Evolutionary conservation across 345 rosid genomes (phyloP).

Genomic region (Eucalyptus cloeziana): DNA sequence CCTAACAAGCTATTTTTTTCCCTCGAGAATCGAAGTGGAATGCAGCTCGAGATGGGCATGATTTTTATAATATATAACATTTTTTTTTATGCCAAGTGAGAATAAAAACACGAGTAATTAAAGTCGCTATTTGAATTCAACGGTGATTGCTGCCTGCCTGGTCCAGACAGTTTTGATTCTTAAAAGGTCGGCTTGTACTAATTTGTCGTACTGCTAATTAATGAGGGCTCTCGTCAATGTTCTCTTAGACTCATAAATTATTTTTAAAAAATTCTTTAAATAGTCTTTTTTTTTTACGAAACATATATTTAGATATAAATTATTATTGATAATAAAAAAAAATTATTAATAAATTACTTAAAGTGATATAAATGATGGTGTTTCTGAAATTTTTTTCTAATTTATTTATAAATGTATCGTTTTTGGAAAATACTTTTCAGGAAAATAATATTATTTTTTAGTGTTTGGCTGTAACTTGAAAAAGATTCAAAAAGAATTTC

Average conservation of each 20-base stretch:
- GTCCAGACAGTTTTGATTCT: background rate
- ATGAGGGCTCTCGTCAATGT: too few relatives aligned
- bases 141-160: background rate
- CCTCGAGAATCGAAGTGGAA: background rate
- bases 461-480: accelerated
- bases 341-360: too few relatives aligned
- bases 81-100: background rate
- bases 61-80: background rate
- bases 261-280: too few relatives aligned
- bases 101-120: background rate
- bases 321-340: too few relatives aligned
- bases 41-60: background rate
- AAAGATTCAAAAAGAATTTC: accelerated
- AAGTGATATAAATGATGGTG: accelerated
- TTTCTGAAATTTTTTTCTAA: too few relatives aligned
- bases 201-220: background rate
- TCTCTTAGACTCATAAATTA: too few relatives aligned
- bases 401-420: too few relatives aligned
- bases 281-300: too few relatives aligned
- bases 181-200: background rate
- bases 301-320: too few relatives aligned
- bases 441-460: accelerated
- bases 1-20: background rate
- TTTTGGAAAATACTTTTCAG: too few relatives aligned
- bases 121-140: background rate